Base-by-base conservation (phyloP, 2,329 filamentous ascomycete species). In the Hymenoscyphus repandus region DNA sequence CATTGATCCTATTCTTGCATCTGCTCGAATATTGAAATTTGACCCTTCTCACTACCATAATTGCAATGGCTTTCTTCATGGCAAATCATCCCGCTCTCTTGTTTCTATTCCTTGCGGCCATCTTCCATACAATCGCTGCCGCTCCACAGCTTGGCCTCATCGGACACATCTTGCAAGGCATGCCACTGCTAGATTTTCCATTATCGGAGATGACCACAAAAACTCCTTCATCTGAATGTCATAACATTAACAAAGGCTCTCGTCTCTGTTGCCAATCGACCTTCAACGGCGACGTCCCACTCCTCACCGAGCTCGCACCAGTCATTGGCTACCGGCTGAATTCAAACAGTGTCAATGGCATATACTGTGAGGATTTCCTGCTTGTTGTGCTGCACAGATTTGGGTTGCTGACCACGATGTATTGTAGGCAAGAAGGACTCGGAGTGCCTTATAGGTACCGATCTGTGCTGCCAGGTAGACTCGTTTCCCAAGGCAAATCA, bases 401-500 rank as follows among this genome's bases (percentile, higher is more conserved):
- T 3, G 18, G 17, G 11, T 31, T 18, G 37, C 30, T n/a, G 18
- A 27, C 22, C 32, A 22, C 5, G 11, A 22, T 33, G 4, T 6
- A 10, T 15, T 11, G 6, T 27, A 44, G 38, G 47, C 15, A 36
- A 42, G 46, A 36, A 36, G 27, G 38, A 42, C 20, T 22, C 45
- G n/a, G 49, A 27, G 11, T 43, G 36, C 30, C 30, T 13, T 40
- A 18, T 32, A 1, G 57, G 54, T 33, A 47, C 43, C 2, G 51
- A 57, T 32, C 30, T 59, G 15, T 57, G 57, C 42, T 57, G 54
- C 27, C 54, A 56, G 27, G 40, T 56, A 36, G 51, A 55, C 43
- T 39, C 47, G 6, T 45, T 57, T 36, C 47, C 42, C 12, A 40
- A 50, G 43, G 56, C 55, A 31, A 30, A 48, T 49, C 34, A 31